phyloP scores from a whole-genome alignment of 2,329 filamentous ascomycete genomes.

The Pestalotiopsis sp. region DNA sequence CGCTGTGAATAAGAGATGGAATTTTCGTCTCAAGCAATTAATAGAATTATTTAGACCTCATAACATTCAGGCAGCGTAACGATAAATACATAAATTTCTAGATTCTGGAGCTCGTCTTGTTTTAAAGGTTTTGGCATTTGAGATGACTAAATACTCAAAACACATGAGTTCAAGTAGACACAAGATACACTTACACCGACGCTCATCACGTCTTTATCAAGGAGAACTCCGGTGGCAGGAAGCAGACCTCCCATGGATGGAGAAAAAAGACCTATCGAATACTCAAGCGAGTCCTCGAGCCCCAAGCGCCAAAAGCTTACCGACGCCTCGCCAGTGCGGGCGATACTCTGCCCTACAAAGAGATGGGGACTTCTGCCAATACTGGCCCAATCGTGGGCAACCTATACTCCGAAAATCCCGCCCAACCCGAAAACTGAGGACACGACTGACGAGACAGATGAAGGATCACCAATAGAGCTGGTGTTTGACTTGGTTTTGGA shows the following conservation, averaged over 20 bases:
- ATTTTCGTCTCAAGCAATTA: no score
- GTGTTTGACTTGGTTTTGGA: no score
- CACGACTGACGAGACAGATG: background rate
- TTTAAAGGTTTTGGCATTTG: no score
- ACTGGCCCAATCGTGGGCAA: background rate
- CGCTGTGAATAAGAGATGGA: no score
- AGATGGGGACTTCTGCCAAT: background rate
- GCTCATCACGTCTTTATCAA: background rate
- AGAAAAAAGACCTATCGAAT: background rate
- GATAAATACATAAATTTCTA: no score
- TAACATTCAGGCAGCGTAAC: no score
- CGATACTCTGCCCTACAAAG: background rate
- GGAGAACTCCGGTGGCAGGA: no score
- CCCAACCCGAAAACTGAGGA: background rate
- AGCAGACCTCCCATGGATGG: background rate
- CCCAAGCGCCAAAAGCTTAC: background rate
- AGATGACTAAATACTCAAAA: no score
- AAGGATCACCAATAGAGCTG: background rate
- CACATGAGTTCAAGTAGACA: background rate
- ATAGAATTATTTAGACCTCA: no score
- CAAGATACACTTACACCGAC: background rate
- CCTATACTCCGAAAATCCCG: background rate
- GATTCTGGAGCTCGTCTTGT: no score
- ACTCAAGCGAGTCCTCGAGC: background rate
- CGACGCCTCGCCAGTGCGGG: background rate